Evolutionary conservation across 805 yeast species (phyloP), one percentile per base, ranked within the genome.

Genomic region (Yarrowia osloensis): DNA sequence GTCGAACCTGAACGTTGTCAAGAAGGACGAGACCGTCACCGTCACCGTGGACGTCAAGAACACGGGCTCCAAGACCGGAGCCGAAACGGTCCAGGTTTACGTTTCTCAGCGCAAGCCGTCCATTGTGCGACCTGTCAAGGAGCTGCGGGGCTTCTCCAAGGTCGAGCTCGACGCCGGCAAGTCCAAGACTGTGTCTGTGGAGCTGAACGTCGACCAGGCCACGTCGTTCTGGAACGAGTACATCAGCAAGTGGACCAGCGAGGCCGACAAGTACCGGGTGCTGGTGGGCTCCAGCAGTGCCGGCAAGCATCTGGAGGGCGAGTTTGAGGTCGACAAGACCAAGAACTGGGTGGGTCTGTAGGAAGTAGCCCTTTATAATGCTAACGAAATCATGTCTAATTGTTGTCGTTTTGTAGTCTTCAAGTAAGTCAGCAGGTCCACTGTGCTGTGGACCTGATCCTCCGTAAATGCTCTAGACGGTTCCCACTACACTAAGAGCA

Each of bases 1-100:
- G 68, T 72, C 75, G 8, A 75, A 81, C 68, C 76, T 84, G 73
- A 67, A 69, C 26, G 80, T 80, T 7, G 65, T 70, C 7, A 72
- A 69, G 24, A 75, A 35, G 29, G 61, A 29, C 11, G 21, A 22
- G 3, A 37, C 22, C n/a, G 44, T 54, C 11, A 24, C 31, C 5
- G 61, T 54, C 1, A 17, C 61, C 4, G 61, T 54, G 9, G 33
- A 54, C n/a, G 33, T 54, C 31, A 54, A 17, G 12, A 54, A 54
- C 61, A 54, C 61, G 1, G 61, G 61, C 17, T 22, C 44, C 15
- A 35, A 54, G n/a, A 24, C 13, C 6, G 61, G 61, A 17, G 61
- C 61, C 5, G 44, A 54, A n/a, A 54, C 33, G 12, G 61, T 54
- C 19, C 61, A 54, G 44, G 61, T 54, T 2, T 54, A 54, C 44